Evolutionary conservation across 2,329 filamentous ascomycete genomes (phyloP).

Genomic region (Penicillium hesseltinei): DNA sequence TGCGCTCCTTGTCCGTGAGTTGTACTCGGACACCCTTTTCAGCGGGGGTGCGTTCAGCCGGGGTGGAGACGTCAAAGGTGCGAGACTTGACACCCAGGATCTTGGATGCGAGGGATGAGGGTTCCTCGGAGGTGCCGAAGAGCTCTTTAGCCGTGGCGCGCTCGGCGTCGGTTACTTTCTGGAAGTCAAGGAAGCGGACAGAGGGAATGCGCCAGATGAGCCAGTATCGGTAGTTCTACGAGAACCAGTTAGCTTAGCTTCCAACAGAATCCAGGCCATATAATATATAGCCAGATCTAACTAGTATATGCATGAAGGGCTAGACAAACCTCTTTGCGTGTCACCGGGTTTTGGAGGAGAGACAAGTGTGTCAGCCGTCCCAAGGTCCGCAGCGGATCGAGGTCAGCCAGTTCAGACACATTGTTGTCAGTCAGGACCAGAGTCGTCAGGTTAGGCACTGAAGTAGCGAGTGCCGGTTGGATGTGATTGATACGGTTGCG

Average conservation of each 20-base stretch:
- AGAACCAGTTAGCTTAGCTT: conserved; percentile 5
- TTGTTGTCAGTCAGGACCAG: conserved; percentile 82
- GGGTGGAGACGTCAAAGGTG: conserved; percentile 59
- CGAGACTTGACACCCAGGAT: conserved; percentile 83
- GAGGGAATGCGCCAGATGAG: conserved; percentile 81
- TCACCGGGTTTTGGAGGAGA: conserved; percentile 82
- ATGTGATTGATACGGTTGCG: conserved; percentile 84
- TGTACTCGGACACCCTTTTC: conserved; percentile 73
- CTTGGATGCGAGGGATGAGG: conserved; percentile 76
- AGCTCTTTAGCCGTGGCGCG: conserved; percentile 71
- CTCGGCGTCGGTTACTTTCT: conserved; percentile 86
- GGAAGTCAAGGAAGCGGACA: conserved; percentile 87
- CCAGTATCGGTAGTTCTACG: conserved; percentile 87
- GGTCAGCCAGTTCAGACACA: conserved; percentile 77
- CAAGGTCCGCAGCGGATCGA: conserved; percentile 74
- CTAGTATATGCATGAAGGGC: background rate
- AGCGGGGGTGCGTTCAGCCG: conserved; percentile 41
- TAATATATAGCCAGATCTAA: background rate
- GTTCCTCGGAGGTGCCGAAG: conserved; percentile 75
- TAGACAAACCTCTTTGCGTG: conserved; percentile 78
- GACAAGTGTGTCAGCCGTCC: conserved; percentile 73
- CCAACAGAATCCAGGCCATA: background rate
- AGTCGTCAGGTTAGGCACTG: conserved; percentile 77
- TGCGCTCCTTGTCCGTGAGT: conserved; percentile 84
- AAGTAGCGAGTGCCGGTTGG: conserved; percentile 69